These are phyloP conservation scores for Avicennia marina DNA, from an alignment of 257 asterid species.

Conservation along the genomic window DNA sequence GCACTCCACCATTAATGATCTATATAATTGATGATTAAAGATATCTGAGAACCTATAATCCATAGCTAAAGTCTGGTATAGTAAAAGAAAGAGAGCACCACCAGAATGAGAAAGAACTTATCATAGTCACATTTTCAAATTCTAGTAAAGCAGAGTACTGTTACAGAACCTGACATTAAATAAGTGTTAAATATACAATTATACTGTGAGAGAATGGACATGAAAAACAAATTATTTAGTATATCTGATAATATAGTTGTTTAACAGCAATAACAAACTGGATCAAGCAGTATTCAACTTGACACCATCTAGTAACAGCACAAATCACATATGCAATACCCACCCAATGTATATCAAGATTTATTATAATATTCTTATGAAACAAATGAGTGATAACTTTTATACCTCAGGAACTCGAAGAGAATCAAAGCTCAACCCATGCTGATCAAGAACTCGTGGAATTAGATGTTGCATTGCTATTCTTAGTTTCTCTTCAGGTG, in stretches of 20 bases:
- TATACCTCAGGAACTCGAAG: constrained; percentile 97
- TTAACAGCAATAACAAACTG: neutral
- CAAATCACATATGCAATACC: neutral
- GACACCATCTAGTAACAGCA: constrained; percentile 9
- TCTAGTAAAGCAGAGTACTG: too few relatives aligned
- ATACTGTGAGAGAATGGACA: neutral
- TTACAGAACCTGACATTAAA: too few relatives aligned
- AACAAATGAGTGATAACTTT: constrained; percentile 19
- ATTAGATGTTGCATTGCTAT: constrained; percentile 85
- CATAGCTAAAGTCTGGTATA: neutral
- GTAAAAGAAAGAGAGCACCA: neutral
- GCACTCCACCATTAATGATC: neutral
- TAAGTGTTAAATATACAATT: neutral
- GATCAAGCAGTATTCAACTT: neutral
- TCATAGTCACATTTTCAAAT: constrained; percentile 3
- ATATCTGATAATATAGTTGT: neutral
- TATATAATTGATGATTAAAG: neutral
- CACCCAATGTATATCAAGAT: constrained; percentile 13
- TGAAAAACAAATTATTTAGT: neutral
- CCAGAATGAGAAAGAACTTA: constrained; percentile 4
- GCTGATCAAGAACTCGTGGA: constrained; percentile 98
- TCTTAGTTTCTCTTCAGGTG: constrained; percentile 94
- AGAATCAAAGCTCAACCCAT: constrained; percentile 77
- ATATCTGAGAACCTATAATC: neutral
- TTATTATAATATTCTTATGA: constrained; percentile 4